These are phyloP conservation scores for Kwoniella newhampshirensis DNA, from an alignment of 768 basidiomycete genomes.

Conservation along the genomic window DNA sequence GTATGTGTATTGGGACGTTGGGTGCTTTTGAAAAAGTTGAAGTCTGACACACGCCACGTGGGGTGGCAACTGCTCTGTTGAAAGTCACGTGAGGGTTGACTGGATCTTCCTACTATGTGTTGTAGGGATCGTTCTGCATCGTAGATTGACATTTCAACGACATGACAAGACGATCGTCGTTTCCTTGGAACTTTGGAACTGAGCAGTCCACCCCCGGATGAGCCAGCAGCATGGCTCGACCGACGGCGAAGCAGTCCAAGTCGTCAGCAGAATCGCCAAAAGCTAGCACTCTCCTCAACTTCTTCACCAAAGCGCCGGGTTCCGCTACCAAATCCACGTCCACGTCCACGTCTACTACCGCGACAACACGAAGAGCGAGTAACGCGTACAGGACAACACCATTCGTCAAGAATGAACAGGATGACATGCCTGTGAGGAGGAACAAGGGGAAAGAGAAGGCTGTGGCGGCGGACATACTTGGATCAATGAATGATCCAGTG, in stretches of 20 bases:
- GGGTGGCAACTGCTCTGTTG: neutral
- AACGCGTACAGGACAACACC: neutral
- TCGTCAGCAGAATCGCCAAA: slow-evolving; percentile 1
- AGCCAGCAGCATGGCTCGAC: slow-evolving; percentile 20
- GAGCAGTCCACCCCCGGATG: neutral
- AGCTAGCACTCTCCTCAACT: slow-evolving; percentile 25
- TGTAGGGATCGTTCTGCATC: too few relatives aligned
- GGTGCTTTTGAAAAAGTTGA: neutral
- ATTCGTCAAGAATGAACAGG: slow-evolving; percentile 3
- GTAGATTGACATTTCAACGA: too few relatives aligned
- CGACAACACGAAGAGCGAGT: neutral
- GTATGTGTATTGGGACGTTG: too few relatives aligned
- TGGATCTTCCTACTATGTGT: too few relatives aligned
- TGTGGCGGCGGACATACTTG: slow-evolving; percentile 2
- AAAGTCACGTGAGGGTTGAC: slow-evolving; percentile 2
- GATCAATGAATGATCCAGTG: slow-evolving; percentile 40
- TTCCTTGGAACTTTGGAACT: neutral
- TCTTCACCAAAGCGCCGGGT: slow-evolving; percentile 37
- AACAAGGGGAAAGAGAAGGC: slow-evolving; percentile 21
- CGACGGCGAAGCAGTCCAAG: slow-evolving; percentile 24
- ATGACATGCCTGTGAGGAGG: neutral
- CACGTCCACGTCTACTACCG: too few relatives aligned
- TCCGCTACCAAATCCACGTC: slow-evolving; percentile 1
- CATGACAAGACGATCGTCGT: slow-evolving; percentile 3
- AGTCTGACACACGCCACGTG: neutral